These are phyloP conservation scores for Bretziella fagacearum DNA, from an alignment of 2,329 filamentous ascomycete genomes.

Conservation along the genomic window DNA sequence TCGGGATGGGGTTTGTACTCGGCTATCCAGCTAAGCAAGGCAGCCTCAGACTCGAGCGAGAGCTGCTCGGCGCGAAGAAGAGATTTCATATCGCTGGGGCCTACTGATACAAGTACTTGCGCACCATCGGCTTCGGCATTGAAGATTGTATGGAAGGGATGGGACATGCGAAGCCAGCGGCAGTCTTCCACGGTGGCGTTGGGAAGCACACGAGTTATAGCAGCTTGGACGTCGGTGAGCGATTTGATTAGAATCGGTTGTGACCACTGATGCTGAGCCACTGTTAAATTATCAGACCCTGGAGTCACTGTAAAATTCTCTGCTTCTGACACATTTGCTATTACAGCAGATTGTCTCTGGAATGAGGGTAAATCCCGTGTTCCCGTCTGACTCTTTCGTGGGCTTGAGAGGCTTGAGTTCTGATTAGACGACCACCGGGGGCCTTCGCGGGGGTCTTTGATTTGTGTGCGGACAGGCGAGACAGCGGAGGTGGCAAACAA, in stretches of 20 bases:
- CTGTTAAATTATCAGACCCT: neutral
- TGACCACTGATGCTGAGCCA: neutral
- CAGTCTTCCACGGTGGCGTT: slow-evolving; percentile 20
- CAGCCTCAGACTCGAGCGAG: slow-evolving; percentile 12
- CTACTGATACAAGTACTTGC: slow-evolving; percentile 12
- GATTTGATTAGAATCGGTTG: slow-evolving; percentile 13
- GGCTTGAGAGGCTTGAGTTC: neutral
- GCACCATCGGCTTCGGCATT: slow-evolving; percentile 9
- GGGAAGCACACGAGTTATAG: slow-evolving; percentile 22
- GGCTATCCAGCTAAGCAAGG: slow-evolving; percentile 12
- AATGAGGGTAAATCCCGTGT: neutral
- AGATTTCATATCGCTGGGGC: slow-evolving; percentile 11
- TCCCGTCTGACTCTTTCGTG: neutral
- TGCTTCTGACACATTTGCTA: neutral
- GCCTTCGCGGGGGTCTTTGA: neutral
- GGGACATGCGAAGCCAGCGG: slow-evolving; percentile 13
- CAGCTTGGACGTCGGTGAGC: slow-evolving; percentile 18
- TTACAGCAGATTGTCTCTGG: neutral
- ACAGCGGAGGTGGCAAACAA: slow-evolving; percentile 6
- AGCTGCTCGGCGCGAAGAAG: slow-evolving; percentile 9
- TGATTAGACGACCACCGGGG: neutral
- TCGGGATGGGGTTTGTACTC: slow-evolving; percentile 1
- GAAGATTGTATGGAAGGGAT: slow-evolving; percentile 13
- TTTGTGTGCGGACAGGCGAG: slow-evolving; percentile 6
- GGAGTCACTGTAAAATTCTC: neutral